Conservation (phyloP, 176 grass and related monocot genomes). For the Pharus latifolius region DNA sequence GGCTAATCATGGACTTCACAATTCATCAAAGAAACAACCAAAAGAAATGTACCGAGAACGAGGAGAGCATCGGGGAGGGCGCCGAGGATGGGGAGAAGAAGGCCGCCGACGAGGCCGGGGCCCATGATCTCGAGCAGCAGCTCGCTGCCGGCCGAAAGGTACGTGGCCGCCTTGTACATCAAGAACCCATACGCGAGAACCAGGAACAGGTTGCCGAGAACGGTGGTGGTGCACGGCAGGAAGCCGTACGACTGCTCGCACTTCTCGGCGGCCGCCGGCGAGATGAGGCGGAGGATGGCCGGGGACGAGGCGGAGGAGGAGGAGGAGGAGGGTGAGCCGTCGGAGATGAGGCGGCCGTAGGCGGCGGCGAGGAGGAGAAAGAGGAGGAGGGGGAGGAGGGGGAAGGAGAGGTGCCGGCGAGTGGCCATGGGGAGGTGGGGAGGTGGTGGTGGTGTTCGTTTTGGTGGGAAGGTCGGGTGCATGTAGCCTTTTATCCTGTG, state of each 20-base stretch:
- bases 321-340: not conserved
- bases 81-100: constrained; percentile 92
- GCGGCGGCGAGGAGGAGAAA: constrained; percentile 34
- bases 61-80: constrained; percentile 86
- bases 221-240: constrained; percentile 88
- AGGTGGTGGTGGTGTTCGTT: not conserved
- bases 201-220: constrained; percentile 76
- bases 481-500: constrained; percentile 27
- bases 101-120: constrained; percentile 84
- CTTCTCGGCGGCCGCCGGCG: not conserved
- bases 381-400: constrained; percentile 32
- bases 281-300: constrained; percentile 21
- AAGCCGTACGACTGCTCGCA: constrained; percentile 88
- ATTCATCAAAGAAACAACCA: not conserved
- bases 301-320: not conserved
- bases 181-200: constrained; percentile 69
- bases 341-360: constrained; percentile 55
- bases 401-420: constrained; percentile 25
- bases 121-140: constrained; percentile 88
- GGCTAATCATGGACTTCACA: not conserved
- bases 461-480: not conserved
- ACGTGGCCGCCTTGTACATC: constrained; percentile 90
- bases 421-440: constrained; percentile 34
- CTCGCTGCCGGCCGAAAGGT: constrained; percentile 73
- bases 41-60: constrained; percentile 49